These are phyloP conservation scores for Marchantia polymorpha DNA, from an alignment of 225 moss, liverwort and hornwort species.

Conservation along the genomic window DNA sequence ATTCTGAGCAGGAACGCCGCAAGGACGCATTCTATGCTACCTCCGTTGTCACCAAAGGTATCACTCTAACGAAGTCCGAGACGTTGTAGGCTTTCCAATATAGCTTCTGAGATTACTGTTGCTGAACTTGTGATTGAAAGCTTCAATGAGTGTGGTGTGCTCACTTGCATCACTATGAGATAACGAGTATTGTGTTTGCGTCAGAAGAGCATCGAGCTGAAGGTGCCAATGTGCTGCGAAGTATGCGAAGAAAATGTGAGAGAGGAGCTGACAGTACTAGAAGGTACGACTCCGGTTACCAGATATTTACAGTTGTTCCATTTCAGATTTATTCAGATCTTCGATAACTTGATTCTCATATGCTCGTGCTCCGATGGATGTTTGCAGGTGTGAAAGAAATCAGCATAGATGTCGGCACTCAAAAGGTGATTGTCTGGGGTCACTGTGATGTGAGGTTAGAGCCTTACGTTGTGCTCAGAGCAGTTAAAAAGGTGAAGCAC, in stretches of 20 bases:
- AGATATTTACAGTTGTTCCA: no score
- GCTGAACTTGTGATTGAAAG: neutral
- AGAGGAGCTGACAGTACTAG: slow-evolving; percentile 12
- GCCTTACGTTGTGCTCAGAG: slow-evolving; percentile 5
- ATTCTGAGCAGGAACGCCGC: neutral
- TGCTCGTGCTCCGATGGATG: no score
- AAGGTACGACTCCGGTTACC: slow-evolving; percentile 8
- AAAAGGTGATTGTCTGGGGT: slow-evolving; percentile 24
- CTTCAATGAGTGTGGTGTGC: neutral
- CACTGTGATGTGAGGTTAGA: slow-evolving; percentile 13
- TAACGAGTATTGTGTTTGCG: neutral
- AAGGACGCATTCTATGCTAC: neutral
- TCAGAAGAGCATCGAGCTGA: slow-evolving; percentile 21
- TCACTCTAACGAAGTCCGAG: neutral
- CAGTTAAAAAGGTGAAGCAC: slow-evolving; percentile 30
- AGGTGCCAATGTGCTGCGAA: slow-evolving; percentile 35
- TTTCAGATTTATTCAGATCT: no score
- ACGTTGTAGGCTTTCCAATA: neutral
- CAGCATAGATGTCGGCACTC: slow-evolving; percentile 16
- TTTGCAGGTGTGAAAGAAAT: slow-evolving; percentile 26
- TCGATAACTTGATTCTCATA: no score
- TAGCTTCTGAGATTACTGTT: neutral
- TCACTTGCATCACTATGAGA: neutral
- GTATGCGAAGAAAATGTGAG: slow-evolving; percentile 34
- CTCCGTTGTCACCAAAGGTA: neutral